Evolutionary conservation across 495 filamentous ascomycete genomes (phyloP), one percentile per base, ranked within the genome.

Genomic region (Hypoxylon lenormandii): DNA sequence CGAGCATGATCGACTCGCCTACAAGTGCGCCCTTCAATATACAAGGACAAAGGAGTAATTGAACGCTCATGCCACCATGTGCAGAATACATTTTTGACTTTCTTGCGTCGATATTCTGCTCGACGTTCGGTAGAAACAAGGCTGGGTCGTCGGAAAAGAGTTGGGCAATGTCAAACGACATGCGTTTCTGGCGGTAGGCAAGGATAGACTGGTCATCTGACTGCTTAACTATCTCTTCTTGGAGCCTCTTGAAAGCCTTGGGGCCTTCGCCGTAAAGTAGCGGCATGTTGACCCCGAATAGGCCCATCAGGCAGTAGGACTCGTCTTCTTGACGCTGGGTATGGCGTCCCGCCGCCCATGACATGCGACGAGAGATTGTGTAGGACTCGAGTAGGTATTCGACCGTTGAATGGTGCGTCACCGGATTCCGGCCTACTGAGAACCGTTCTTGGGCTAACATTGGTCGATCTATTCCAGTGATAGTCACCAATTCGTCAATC

Each of bases 241-340:
- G 79, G 0, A 82, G 67, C 33, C 79, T 64, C 0, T 55, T 28
- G 45, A 82, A 81, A 0, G 78, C 78, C 23, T 47, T 70, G 10
- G 66, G 23, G 1, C 80, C 77, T 57, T 82, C 79, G 0, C 80
- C 80, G 38, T 81, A 81, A 1, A 82, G 59, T 13, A 82, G 21
- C 0, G 80, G 80, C 76, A 82, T 81, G 38, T 76, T 74, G 6
- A 82, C 49, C 10, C 67, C 72, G 37, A 82, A 79, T 0, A 82
- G 48, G 0, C 79, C 80, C 4, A 82, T 21, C 2, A 82, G 60
- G 26, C 68, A 78, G 50, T 81, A 82, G 0, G 78, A 77, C 5
- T 46, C 63, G 45, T 82, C 80, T 69, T 82, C 78, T 46, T 61
- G 18, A 30, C 70, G 56, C 3, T 66, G 74, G 1, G 78, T 78